Evolutionary conservation across 768 basidiomycete species (phyloP), one percentile per base, ranked within the genome.

Genomic region (Kwoniella sp.): DNA sequence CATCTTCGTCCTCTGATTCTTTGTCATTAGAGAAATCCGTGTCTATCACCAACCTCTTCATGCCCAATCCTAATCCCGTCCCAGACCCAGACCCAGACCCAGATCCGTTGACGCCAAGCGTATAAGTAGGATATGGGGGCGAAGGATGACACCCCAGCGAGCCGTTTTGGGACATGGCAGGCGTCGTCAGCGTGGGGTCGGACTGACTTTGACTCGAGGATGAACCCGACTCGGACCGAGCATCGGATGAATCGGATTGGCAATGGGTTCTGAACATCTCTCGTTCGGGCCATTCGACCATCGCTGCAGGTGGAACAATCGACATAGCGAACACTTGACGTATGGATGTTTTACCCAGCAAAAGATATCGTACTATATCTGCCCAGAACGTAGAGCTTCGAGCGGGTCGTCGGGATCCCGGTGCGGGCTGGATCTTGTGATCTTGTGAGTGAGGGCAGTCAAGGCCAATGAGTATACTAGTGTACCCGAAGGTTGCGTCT

Each of bases 1-100:
- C 61, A 20, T 55, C 22, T 51, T 63, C 62, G 30, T 63, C 62
- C 30, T 30, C 25, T 15, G 38, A n/a, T 56, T 63, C 62, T n/a
- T 28, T 63, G 23, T 63, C 62, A 31, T 22, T 37, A 13, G 38
- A 31, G 22, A 63, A 63, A 52, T 63, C 55, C 13, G 62, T 63
- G 31, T 48, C 55, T 26, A 63, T 63, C 28, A 47, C 55, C 9
- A 63, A 37, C 37, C 31, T 31, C n/a, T 56, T 28, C 31, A 55
- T 15, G 3, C 26, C 61, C 22, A 62, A 50, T 4, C 61, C 61
- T 17, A 62, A n/a, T 31, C 50, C 31, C 47, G 47, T 48, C 47
- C 47, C 23, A n/a, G n/a, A n/a, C n/a, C n/a, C n/a, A n/a, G n/a
- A n/a, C n/a, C n/a, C n/a, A n/a, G n/a, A n/a, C n/a, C n/a, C n/a